These are phyloP conservation scores for Cytospora mali DNA, from an alignment of 2,329 filamentous ascomycete genomes.

Conservation along the genomic window DNA sequence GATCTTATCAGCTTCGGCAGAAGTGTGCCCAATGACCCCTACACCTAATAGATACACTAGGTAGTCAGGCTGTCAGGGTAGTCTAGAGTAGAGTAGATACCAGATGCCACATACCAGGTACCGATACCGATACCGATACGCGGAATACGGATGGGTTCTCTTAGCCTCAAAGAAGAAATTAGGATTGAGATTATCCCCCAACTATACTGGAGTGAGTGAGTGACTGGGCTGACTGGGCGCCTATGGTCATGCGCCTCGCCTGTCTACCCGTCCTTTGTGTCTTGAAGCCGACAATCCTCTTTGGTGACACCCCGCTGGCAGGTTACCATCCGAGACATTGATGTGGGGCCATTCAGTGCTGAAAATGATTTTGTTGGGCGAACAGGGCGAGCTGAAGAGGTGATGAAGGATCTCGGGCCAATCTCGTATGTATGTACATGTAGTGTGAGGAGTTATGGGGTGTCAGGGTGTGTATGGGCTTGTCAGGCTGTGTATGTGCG, in stretches of 20 bases:
- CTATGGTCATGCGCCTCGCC: slow-evolving; percentile 1
- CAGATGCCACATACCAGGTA: too few relatives aligned
- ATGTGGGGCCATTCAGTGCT: neutral
- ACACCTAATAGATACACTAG: too few relatives aligned
- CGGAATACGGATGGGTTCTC: too few relatives aligned
- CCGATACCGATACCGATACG: too few relatives aligned
- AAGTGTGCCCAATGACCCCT: too few relatives aligned
- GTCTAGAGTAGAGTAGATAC: too few relatives aligned
- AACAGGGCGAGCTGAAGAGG: neutral
- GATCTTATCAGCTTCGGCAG: too few relatives aligned
- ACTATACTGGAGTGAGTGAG: too few relatives aligned
- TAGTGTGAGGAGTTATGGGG: neutral
- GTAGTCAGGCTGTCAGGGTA: too few relatives aligned
- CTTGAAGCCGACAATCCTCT: neutral
- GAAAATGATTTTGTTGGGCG: neutral
- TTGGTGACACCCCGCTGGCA: slow-evolving; percentile 5
- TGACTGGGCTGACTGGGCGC: too few relatives aligned
- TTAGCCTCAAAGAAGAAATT: neutral
- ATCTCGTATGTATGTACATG: neutral
- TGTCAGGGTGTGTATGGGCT: neutral
- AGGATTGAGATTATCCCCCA: neutral
- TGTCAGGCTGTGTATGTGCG: neutral
- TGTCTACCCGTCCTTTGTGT: neutral
- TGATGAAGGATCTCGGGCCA: neutral
- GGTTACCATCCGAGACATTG: slow-evolving; percentile 16